Evolutionary conservation across 768 basidiomycete species (phyloP), one percentile per base, ranked within the genome.

Genomic region (Collybiopsis luxurians): DNA sequence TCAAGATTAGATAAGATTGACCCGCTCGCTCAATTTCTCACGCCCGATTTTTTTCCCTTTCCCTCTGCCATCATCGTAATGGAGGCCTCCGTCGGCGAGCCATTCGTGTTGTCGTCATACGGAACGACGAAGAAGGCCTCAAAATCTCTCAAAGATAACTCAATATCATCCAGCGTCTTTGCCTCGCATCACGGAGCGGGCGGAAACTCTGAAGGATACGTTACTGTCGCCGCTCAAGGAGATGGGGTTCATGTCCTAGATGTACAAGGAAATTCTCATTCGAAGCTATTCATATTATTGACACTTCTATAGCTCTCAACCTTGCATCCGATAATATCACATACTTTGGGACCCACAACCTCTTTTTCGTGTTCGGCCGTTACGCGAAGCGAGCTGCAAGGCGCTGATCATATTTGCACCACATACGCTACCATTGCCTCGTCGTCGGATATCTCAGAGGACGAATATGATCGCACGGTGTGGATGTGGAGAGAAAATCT

Each of bases 211-310:
- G 83, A 87, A 38, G 81, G 83, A 26, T 79, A 79, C 74, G 85
- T 80, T 40, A 87, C 87, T 0, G 76, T 89, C 54, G 79, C 87
- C 13, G 85, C 78, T 12, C 88, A 90, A 59, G 80, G 79, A 60
- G 89, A 92, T 55, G 90, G 90, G 28, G 73, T 92, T 38, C 89
- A 92, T 70, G 67, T 92, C 44, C 69, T 89, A 57, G 86, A 92
- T 67, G 90, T 91, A 65, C 63, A 79, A 30, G 17, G 24, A 19
- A 75, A 19, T 30, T 55, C 49, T 48, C 59, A 38, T 9, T 15
- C n/a, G 23, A 42, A 46, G 10, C 51, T 28, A 19, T 9, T 34
- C 54, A 40, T 45, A n/a, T 53, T 34, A 46, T 55, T 23, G 49
- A 38, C 28, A 10, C 19, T 44, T 28, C 53, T 36, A n/a, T 60